Evolutionary conservation across 2,329 filamentous ascomycete species (phyloP).

Genomic region (Aspergillus fischeri): DNA sequence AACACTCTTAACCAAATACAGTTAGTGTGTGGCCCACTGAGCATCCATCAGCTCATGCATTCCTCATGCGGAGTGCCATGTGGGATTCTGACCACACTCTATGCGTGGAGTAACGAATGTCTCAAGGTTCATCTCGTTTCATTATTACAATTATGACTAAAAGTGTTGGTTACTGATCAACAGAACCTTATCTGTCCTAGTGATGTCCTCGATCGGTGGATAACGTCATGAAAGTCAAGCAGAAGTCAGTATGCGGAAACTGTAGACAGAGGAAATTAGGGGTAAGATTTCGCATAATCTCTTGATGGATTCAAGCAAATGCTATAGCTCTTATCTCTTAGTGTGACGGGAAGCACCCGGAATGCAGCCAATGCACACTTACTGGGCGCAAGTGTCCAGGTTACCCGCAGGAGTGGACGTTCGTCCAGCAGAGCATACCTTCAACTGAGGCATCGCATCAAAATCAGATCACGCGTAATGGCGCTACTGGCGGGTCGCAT

Average conservation of each 20-base stretch:
- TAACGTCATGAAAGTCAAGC: conserved; percentile 14
- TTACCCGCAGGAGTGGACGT: conserved; percentile 18
- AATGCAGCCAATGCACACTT: conserved; percentile 21
- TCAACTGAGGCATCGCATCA: background rate
- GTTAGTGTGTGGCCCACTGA: too few relatives aligned
- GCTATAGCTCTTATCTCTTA: conserved; percentile 1
- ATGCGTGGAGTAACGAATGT: too few relatives aligned
- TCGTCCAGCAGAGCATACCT: conserved; percentile 13
- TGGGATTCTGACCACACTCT: too few relatives aligned
- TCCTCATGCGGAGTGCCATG: too few relatives aligned
- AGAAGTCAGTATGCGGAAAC: conserved; percentile 13
- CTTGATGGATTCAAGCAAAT: background rate
- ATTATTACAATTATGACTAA: too few relatives aligned
- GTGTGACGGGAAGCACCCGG: conserved; percentile 25
- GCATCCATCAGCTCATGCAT: too few relatives aligned
- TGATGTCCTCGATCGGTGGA: background rate
- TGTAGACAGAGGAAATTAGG: conserved; percentile 18
- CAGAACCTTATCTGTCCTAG: too few relatives aligned
- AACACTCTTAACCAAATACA: too few relatives aligned
- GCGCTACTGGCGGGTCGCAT: background rate
- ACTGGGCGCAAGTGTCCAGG: conserved; percentile 21
- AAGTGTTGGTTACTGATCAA: too few relatives aligned
- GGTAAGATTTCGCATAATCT: conserved; percentile 5
- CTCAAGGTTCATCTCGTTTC: too few relatives aligned
- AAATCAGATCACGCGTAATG: too few relatives aligned